Evolutionary conservation across 257 asterid genomes (phyloP), one percentile per base, ranked within the genome.

Genomic region (Handroanthus guayacan): DNA sequence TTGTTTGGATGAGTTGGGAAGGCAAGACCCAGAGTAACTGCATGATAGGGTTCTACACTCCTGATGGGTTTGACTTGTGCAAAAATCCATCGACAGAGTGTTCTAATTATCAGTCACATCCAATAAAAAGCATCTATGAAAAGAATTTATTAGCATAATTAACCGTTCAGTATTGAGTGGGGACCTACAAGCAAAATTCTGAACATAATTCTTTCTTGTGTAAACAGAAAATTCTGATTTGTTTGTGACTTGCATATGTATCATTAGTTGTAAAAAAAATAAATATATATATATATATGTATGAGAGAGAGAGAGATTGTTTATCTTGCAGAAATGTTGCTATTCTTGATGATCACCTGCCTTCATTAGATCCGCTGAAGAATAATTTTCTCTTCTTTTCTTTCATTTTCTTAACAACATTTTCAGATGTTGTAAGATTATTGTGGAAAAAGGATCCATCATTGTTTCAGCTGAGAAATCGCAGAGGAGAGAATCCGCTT

Each of bases 361-460:
- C 69, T 50, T 14, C 43, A 20, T 51, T 39, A 67, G 39, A 73
- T 37, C 36, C 10, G 20, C 74, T 7, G 14, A 71, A 12, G n/a
- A 61, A 50, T 18, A 34, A 6, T 65, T 57, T 11, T 34, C 31
- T 11, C 31, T 67, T 44, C 17, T 52, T 47, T 69, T 17, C 38
- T 44, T 56, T 55, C 9, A 38, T 58, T 68, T 13, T 41, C 47
- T 25, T 37, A 63, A 69, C 13, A 62, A 64, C 39, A 54, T 61
- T 20, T 37, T 50, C 31, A 82, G 89, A 80, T 74, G 72, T 85
- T 69, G 14, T 82, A 14, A 69, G 72, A 63, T 55, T 79, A 69
- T 72, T 85, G 80, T 85, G 86, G 86, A 81, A 80, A 45, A 82
- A 78, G 82, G 83, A 80, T 72, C 82, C 78, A 77, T 80, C 83